Conservation (phyloP, 2,329 filamentous ascomycete species). For the Pezicula radicicola region DNA sequence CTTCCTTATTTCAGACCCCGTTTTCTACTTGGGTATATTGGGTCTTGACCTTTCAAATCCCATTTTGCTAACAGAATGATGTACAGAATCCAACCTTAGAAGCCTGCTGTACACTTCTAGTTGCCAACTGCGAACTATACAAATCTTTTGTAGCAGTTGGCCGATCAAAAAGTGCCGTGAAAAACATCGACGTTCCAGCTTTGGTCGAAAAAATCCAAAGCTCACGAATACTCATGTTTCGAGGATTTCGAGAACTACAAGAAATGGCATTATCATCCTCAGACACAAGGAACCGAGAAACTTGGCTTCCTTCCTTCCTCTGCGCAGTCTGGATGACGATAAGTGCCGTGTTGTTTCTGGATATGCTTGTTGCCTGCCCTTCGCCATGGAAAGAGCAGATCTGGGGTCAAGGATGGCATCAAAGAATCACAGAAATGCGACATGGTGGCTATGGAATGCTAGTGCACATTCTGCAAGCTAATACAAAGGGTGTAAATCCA, state of each 20-base stretch:
- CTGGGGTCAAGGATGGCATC: constrained; percentile 11
- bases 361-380: constrained; percentile 9
- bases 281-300: constrained; percentile 4
- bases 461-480: constrained; percentile 7
- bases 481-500: constrained; percentile 12
- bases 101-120: constrained; percentile 8
- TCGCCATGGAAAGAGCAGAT: constrained; percentile 14
- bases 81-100: constrained; percentile 11
- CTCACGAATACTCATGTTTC: constrained; percentile 10
- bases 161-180: background rate
- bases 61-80: background rate
- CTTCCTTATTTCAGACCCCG: background rate
- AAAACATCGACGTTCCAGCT: constrained; percentile 4
- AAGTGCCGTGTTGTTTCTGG: constrained; percentile 10
- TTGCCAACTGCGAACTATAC: constrained; percentile 12
- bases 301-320: constrained; percentile 15
- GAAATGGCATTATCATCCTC: constrained; percentile 10
- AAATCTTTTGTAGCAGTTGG: constrained; percentile 8
- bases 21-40: background rate
- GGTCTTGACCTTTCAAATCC: background rate
- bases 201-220: constrained; percentile 11
- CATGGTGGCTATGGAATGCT: constrained; percentile 15
- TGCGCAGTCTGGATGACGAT: constrained; percentile 7
- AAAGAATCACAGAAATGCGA: constrained; percentile 7
- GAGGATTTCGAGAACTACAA: constrained; percentile 11